Evolutionary conservation across 345 rosid genomes (phyloP).

Genomic region (Arabis hirsuta): DNA sequence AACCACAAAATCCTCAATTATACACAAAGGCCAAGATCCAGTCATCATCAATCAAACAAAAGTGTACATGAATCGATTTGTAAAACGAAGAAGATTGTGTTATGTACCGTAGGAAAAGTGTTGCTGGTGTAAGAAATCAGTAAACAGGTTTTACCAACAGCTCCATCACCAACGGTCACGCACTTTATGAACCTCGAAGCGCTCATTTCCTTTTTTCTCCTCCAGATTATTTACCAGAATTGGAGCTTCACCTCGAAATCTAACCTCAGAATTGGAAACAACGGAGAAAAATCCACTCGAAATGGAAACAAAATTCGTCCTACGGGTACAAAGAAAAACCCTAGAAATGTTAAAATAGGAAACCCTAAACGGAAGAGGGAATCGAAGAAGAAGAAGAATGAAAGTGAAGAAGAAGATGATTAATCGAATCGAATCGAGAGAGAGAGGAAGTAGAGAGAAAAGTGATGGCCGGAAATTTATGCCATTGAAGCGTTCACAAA

Average conservation of each 20-base stretch:
- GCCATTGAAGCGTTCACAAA: conserved; percentile 85
- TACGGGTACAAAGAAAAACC: conserved; percentile 8
- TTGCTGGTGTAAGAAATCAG: conserved; percentile 88
- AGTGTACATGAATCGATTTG: too few species aligned
- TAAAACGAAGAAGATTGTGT: too few species aligned
- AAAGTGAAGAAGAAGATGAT: conserved; percentile 9
- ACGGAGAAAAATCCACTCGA: not conserved
- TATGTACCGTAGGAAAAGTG: conserved; percentile 72
- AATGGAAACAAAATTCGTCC: not conserved
- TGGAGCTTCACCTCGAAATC: conserved; percentile 4
- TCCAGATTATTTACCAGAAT: conserved; percentile 5
- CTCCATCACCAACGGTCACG: conserved; percentile 88
- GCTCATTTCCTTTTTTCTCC: conserved; percentile 53
- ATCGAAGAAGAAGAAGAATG: conserved; percentile 17
- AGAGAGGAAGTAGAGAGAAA: conserved; percentile 30
- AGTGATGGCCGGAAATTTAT: conserved; percentile 53
- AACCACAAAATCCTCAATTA: conserved; percentile 14
- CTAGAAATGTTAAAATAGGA: conserved; percentile 11
- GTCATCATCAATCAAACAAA: too few species aligned
- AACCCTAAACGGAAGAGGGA: conserved; percentile 28
- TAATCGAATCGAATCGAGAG: conserved; percentile 6
- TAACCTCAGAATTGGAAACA: conserved; percentile 54
- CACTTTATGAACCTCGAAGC: conserved; percentile 84
- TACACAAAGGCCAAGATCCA: too few species aligned
- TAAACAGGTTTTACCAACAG: conserved; percentile 85